Evolutionary conservation across 179 eudicot species (phyloP).

Genomic region (Corrigiola litoralis): DNA sequence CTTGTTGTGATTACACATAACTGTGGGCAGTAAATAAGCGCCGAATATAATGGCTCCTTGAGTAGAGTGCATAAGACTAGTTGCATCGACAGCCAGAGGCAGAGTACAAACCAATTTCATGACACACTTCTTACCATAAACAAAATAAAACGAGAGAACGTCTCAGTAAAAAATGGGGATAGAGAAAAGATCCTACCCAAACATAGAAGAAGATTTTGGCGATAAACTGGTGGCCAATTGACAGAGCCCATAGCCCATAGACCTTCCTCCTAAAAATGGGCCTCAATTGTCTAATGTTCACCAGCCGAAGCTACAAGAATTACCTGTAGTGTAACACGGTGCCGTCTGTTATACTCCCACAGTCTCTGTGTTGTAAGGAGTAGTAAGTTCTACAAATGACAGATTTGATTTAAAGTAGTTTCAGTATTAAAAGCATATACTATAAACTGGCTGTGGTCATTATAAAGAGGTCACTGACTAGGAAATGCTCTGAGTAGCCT

Average conservation of each 20-base stretch:
- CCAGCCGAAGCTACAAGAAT: slow-evolving; percentile 29
- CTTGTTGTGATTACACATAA: too few species aligned
- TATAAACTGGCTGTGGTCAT: not conserved
- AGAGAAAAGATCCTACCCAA: slow-evolving; percentile 42
- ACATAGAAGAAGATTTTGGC: slow-evolving; percentile 25
- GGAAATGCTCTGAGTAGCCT: slow-evolving; percentile 7
- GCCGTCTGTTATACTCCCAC: slow-evolving; percentile 24
- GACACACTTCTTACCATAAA: slow-evolving; percentile 14
- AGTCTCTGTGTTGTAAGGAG: too few species aligned
- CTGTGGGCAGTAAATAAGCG: too few species aligned
- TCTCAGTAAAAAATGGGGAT: slow-evolving; percentile 18
- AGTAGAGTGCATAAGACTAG: not conserved
- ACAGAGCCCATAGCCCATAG: slow-evolving; percentile 17
- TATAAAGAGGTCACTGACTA: not conserved
- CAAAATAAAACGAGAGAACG: slow-evolving; percentile 14
- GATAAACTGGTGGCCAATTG: slow-evolving; percentile 34
- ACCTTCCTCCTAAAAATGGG: slow-evolving; percentile 24
- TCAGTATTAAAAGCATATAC: not conserved
- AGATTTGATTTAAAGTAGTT: slow-evolving; percentile 7
- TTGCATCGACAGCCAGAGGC: not conserved
- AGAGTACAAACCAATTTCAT: not conserved
- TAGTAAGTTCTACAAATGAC: not conserved
- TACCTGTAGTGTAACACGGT: slow-evolving; percentile 29
- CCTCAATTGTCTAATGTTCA: slow-evolving; percentile 23
- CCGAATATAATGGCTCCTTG: too few species aligned